A percentile compares a stretch with the other conserved stretches of the same genome.
Evolutionary conservation across 1,284 basidiomycete genomes (phyloP).

Genomic region (Porodaedalea pini): DNA sequence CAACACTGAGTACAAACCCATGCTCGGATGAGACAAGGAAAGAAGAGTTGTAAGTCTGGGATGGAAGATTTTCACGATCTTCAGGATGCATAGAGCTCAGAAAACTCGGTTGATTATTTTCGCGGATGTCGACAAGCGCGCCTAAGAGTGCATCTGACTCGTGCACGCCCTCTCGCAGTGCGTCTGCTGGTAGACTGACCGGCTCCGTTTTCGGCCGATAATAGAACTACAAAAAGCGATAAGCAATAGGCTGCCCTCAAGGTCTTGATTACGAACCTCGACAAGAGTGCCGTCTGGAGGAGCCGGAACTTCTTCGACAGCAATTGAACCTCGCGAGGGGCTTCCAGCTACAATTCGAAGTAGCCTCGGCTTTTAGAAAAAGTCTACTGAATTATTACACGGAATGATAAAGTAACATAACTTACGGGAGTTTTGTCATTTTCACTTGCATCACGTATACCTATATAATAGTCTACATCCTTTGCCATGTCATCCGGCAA

Average conservation of each 20-base stretch:
- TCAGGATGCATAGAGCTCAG: no score
- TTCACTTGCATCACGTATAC: not conserved
- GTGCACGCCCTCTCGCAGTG: not conserved
- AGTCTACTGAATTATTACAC: not conserved
- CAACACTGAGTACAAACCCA: slow-evolving; percentile 9
- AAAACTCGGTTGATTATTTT: not conserved
- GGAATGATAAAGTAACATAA: not conserved
- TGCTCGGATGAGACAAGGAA: slow-evolving; percentile 14
- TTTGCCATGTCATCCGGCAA: slow-evolving; percentile 15
- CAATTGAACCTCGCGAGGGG: slow-evolving; percentile 19
- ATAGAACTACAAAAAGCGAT: slow-evolving; percentile 9
- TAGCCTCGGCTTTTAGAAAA: slow-evolving; percentile 2
- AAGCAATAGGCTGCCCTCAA: not conserved
- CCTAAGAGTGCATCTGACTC: not conserved
- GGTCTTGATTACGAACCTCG: slow-evolving; percentile 2
- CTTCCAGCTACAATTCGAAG: slow-evolving; percentile 15
- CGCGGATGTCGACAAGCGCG: slow-evolving; percentile 1
- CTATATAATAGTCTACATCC: slow-evolving; percentile 17
- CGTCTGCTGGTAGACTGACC: not conserved
- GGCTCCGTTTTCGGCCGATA: slow-evolving; percentile 7
- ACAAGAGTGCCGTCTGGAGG: slow-evolving; percentile 11
- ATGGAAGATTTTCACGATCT: not conserved
- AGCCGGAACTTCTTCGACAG: slow-evolving; percentile 17
- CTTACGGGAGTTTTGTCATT: slow-evolving; percentile 4
- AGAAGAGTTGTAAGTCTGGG: not conserved